Conservation (phyloP, 179 eudicot species). For the Patellifolia procumbens region DNA sequence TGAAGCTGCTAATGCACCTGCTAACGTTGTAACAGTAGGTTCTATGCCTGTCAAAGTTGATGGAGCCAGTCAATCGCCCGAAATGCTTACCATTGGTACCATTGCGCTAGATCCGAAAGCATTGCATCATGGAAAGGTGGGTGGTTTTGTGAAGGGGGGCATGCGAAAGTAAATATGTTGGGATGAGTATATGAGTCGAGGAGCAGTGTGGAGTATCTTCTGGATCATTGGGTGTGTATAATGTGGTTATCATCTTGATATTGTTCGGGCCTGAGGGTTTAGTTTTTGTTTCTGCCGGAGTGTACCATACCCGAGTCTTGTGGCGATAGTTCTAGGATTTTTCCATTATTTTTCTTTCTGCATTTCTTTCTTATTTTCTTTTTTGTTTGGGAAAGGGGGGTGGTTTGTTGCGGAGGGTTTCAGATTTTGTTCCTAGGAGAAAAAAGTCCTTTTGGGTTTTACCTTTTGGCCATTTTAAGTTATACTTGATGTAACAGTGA, state of each 20-base stretch:
- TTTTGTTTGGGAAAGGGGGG: neutral
- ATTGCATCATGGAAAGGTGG: constrained; percentile 39
- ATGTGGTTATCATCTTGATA: constrained; percentile 7
- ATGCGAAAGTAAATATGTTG: constrained; percentile 27
- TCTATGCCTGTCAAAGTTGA: constrained; percentile 75
- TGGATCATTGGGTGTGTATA: constrained; percentile 16
- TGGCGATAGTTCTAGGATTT: constrained; percentile 19
- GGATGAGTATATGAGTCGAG: neutral
- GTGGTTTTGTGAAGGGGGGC: constrained; percentile 27
- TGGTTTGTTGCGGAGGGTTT: neutral
- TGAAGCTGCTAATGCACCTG: constrained; percentile 25
- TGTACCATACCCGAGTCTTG: constrained; percentile 20
- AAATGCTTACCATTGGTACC: constrained; percentile 69
- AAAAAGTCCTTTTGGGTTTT: constrained; percentile 6
- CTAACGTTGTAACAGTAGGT: constrained; percentile 59
- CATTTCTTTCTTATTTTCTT: neutral
- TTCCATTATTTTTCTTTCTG: constrained; percentile 4
- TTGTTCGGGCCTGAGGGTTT: constrained; percentile 15
- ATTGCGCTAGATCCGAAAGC: constrained; percentile 80
- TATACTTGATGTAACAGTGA: constrained; percentile 18
- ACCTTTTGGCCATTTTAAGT: constrained; percentile 16
- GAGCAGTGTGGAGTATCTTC: constrained; percentile 7
- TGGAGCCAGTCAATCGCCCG: constrained; percentile 44
- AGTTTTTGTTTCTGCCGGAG: constrained; percentile 24
- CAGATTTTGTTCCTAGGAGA: neutral